Conservation (phyloP, 306 rosid species). For the Vachellia pachyceras region DNA sequence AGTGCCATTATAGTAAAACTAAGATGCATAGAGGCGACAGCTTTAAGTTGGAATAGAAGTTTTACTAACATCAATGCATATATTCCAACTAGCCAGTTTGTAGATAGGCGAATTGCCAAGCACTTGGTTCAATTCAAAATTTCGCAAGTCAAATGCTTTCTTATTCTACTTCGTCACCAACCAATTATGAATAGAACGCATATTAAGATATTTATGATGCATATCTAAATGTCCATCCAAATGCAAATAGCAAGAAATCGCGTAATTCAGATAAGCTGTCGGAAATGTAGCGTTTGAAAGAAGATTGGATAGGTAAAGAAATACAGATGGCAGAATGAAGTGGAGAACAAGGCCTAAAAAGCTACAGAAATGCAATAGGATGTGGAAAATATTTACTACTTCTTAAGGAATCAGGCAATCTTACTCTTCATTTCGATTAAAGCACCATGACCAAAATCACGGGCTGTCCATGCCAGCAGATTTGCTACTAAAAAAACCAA, state of each 20-base stretch:
- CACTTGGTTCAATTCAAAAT: not conserved
- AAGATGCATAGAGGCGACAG: not conserved
- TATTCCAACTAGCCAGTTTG: not conserved
- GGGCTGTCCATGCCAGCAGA: slow-evolving; percentile 89
- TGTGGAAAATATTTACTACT: slow-evolving; percentile 9
- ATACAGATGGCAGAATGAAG: slow-evolving; percentile 13
- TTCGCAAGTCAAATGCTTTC: slow-evolving; percentile 12
- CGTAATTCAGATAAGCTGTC: slow-evolving; percentile 4
- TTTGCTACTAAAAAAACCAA: slow-evolving; percentile 74
- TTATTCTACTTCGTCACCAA: slow-evolving; percentile 13
- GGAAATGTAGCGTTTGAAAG: slow-evolving; percentile 4
- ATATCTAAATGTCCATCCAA: slow-evolving; percentile 1
- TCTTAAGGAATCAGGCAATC: slow-evolving; percentile 37
- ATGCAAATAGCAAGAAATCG: not conserved
- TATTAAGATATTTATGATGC: not conserved
- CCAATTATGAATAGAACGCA: not conserved
- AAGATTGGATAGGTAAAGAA: not conserved
- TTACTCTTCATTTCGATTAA: slow-evolving; percentile 71
- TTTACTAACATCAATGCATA: not conserved
- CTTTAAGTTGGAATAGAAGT: not conserved
- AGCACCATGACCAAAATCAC: slow-evolving; percentile 70
- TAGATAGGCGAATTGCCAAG: not conserved
- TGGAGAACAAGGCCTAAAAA: not conserved
- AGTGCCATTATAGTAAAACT: not conserved
- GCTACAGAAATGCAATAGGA: not conserved